phyloP scores from a whole-genome alignment of 2,329 filamentous ascomycete species.

The Aureobasidium sp. region DNA sequence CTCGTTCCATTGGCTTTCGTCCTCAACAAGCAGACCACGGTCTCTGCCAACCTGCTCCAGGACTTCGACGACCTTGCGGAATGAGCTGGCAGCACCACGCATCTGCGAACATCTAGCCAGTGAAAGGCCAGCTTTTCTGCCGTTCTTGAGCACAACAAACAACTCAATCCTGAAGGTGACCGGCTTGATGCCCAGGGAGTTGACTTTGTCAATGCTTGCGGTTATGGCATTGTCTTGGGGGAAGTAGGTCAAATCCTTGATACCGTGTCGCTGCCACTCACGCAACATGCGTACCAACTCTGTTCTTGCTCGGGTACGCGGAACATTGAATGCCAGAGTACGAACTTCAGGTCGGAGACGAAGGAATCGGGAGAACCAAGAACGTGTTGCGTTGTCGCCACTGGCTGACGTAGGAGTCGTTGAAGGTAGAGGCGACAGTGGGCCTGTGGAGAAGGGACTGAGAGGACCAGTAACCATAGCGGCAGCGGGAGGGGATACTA shows the following conservation, averaged over 20 bases:
- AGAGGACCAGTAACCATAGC: not conserved
- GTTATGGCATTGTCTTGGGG: slow-evolving; percentile 73
- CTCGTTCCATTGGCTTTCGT: slow-evolving; percentile 37
- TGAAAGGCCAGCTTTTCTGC: slow-evolving; percentile 66
- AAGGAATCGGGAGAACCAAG: slow-evolving; percentile 85
- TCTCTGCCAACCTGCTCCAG: slow-evolving; percentile 61
- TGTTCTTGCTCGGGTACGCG: slow-evolving; percentile 65
- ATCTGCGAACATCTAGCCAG: slow-evolving; percentile 84
- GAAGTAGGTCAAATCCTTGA: slow-evolving; percentile 70
- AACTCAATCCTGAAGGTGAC: slow-evolving; percentile 84
- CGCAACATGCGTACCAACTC: slow-evolving; percentile 69
- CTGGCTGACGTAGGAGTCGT: slow-evolving; percentile 25
- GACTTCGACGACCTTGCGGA: slow-evolving; percentile 74
- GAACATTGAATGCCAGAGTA: slow-evolving; percentile 67
- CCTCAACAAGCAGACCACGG: slow-evolving; percentile 61
- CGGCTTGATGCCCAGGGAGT: slow-evolving; percentile 76
- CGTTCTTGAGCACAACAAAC: slow-evolving; percentile 83
- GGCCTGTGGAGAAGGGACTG: slow-evolving; percentile 2
- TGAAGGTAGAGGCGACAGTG: slow-evolving; percentile 24
- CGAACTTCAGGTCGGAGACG: slow-evolving; percentile 76
- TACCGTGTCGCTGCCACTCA: slow-evolving; percentile 71
- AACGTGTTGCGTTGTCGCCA: slow-evolving; percentile 46
- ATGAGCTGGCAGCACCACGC: slow-evolving; percentile 83
- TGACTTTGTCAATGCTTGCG: slow-evolving; percentile 66
- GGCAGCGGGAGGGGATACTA: slow-evolving; percentile 16